Conservation (phyloP, 2,329 filamentous ascomycete species). For the Fusarium sp. region DNA sequence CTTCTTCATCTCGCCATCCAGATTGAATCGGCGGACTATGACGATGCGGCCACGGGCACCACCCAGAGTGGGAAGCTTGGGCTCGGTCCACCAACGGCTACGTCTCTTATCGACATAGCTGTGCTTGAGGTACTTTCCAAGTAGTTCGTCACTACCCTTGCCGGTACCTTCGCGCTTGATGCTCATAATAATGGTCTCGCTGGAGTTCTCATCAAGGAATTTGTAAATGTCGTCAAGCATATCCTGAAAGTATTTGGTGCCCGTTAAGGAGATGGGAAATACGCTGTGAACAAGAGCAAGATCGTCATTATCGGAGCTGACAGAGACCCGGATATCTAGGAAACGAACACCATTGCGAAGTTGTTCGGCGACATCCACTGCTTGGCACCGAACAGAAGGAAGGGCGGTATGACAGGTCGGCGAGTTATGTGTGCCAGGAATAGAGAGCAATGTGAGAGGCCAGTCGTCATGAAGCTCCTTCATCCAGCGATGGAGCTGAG, state of each 20-base stretch:
- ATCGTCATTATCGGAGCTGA: slow-evolving; percentile 69
- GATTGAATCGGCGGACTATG: slow-evolving; percentile 83
- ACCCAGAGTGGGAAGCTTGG: slow-evolving; percentile 82
- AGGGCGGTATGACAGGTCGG: slow-evolving; percentile 88
- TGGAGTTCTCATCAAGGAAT: slow-evolving; percentile 84
- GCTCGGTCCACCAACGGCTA: slow-evolving; percentile 83
- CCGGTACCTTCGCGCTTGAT: slow-evolving; percentile 94
- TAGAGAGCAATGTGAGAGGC: slow-evolving; percentile 84
- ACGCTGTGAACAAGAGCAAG: slow-evolving; percentile 89
- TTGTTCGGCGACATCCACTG: slow-evolving; percentile 82
- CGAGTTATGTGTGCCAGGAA: slow-evolving; percentile 96
- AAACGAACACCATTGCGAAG: slow-evolving; percentile 93
- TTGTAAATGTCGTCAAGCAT: slow-evolving; percentile 79
- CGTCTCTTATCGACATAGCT: slow-evolving; percentile 75
- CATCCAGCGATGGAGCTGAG: slow-evolving; percentile 86
- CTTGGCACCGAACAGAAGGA: slow-evolving; percentile 94
- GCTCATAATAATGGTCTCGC: slow-evolving; percentile 87
- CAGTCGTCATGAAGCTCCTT: slow-evolving; percentile 77
- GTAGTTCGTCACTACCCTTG: slow-evolving; percentile 82
- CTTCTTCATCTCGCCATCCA: slow-evolving; percentile 69
- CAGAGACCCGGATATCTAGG: slow-evolving; percentile 86
- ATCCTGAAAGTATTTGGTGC: slow-evolving; percentile 82
- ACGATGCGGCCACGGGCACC: slow-evolving; percentile 87
- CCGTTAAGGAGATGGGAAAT: slow-evolving; percentile 89
- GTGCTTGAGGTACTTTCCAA: slow-evolving; percentile 79